Evolutionary conservation across 2,329 filamentous ascomycete genomes (phyloP).

Genomic region (Penicillium janthinellum): DNA sequence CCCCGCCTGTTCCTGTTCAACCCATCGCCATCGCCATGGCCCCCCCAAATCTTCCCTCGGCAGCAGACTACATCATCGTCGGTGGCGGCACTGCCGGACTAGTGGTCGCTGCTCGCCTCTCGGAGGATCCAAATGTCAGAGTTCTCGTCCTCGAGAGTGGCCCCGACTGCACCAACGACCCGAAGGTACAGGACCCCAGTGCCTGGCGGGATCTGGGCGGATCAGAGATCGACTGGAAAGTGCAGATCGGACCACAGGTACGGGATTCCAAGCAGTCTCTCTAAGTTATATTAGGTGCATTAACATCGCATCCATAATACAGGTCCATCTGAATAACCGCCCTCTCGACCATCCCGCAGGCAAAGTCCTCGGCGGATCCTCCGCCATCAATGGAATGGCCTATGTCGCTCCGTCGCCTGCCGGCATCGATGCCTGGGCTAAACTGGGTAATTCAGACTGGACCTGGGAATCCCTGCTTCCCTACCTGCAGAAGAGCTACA

Average conservation of each 20-base stretch:
- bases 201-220: constrained; percentile 9
- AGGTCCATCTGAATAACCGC: constrained; percentile 14
- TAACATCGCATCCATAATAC: not conserved
- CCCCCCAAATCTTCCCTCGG: not conserved
- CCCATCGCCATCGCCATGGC: constrained; percentile 1
- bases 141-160: constrained; percentile 20
- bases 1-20: not conserved
- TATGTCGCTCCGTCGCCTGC: constrained; percentile 49
- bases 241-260: constrained; percentile 17
- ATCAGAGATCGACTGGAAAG: constrained; percentile 21
- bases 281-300: not conserved
- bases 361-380: constrained; percentile 32
- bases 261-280: not conserved
- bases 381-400: constrained; percentile 19
- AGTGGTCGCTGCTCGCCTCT: constrained; percentile 20
- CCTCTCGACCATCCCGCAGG: constrained; percentile 30
- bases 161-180: constrained; percentile 14
- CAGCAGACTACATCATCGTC: constrained; percentile 17
- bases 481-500: constrained; percentile 18
- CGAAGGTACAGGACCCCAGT: constrained; percentile 9
- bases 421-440: constrained; percentile 35
- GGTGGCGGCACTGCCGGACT: constrained; percentile 22
- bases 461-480: constrained; percentile 19
- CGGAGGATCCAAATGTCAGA: constrained; percentile 12
- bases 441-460: constrained; percentile 29